Percentiles rank a stretch among this genome's conserved stretches.
phyloP scores from a whole-genome alignment of 2,329 filamentous ascomycete genomes.

The Blastomyces emzantsi region DNA sequence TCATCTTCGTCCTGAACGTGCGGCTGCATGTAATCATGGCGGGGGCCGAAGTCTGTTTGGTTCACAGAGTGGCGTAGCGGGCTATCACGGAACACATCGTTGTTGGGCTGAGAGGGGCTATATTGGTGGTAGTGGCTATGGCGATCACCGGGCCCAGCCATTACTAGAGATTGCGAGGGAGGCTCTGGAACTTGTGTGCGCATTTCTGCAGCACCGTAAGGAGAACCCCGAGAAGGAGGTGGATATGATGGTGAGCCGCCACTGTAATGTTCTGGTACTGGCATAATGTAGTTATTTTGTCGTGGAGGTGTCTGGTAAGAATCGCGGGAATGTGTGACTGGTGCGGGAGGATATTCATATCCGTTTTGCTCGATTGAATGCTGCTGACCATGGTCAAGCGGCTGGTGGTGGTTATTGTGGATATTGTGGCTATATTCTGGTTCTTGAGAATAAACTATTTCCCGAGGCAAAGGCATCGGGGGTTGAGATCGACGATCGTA shows the following conservation, averaged over 20 bases:
- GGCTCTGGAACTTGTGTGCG: not conserved
- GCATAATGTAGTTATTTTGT: slow-evolving; percentile 10
- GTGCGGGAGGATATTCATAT: slow-evolving; percentile 6
- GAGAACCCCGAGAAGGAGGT: slow-evolving; percentile 10
- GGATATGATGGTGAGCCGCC: slow-evolving; percentile 11
- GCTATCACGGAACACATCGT: slow-evolving; percentile 21
- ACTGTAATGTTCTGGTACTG: slow-evolving; percentile 9
- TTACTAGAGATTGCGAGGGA: slow-evolving; percentile 1
- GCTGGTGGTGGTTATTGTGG: slow-evolving; percentile 6
- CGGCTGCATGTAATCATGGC: slow-evolving; percentile 14
- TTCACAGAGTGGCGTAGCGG: slow-evolving; percentile 23
- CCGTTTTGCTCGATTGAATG: not conserved
- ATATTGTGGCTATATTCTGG: slow-evolving; percentile 5
- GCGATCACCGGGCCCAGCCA: slow-evolving; percentile 7
- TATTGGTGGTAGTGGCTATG: slow-evolving; percentile 13
- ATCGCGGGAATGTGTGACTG: slow-evolving; percentile 4
- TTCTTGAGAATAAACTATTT: slow-evolving; percentile 7
- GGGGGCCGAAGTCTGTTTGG: slow-evolving; percentile 19
- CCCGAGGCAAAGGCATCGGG: slow-evolving; percentile 10
- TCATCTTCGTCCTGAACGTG: slow-evolving; percentile 17
- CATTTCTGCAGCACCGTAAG: slow-evolving; percentile 5
- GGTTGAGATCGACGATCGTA: slow-evolving; percentile 2
- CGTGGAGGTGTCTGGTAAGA: slow-evolving; percentile 12
- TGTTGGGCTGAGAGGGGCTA: slow-evolving; percentile 19
- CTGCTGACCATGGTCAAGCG: slow-evolving; percentile 1